These are phyloP conservation scores for Pouteria glomerata DNA, from an alignment of 148 eudicot species.

Conservation along the genomic window DNA sequence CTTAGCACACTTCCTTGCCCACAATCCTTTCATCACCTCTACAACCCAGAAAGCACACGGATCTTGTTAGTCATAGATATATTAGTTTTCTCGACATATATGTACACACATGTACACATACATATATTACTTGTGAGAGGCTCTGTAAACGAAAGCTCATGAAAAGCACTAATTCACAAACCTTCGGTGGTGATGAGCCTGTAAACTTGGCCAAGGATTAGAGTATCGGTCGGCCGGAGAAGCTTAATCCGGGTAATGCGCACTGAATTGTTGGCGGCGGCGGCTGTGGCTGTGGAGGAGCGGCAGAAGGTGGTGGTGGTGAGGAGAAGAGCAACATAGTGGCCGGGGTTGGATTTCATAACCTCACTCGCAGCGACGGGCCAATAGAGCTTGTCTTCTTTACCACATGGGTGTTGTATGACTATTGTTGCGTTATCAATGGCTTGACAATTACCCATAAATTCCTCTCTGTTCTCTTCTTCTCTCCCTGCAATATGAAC, in stretches of 20 bases:
- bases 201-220: slow-evolving; percentile 74
- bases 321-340: slow-evolving; percentile 78
- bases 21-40: slow-evolving; percentile 94
- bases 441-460: slow-evolving; percentile 83
- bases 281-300: slow-evolving; percentile 16
- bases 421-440: slow-evolving; percentile 68
- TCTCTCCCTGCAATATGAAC: slow-evolving; percentile 11
- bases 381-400: slow-evolving; percentile 45
- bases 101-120: too few relatives aligned
- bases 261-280: slow-evolving; percentile 31
- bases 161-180: too few relatives aligned
- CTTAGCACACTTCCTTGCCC: slow-evolving; percentile 83
- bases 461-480: background rate
- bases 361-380: slow-evolving; percentile 53
- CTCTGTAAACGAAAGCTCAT: too few relatives aligned
- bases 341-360: slow-evolving; percentile 77
- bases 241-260: slow-evolving; percentile 68
- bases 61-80: background rate
- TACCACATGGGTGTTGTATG: slow-evolving; percentile 66
- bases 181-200: slow-evolving; percentile 80
- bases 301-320: slow-evolving; percentile 39
- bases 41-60: background rate
- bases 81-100: too few relatives aligned
- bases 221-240: slow-evolving; percentile 65
- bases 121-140: too few relatives aligned